Percentiles rank a stretch among this genome's conserved stretches.
phyloP scores from a whole-genome alignment of 164 flowering plant species.

The Magnolia officinalis region DNA sequence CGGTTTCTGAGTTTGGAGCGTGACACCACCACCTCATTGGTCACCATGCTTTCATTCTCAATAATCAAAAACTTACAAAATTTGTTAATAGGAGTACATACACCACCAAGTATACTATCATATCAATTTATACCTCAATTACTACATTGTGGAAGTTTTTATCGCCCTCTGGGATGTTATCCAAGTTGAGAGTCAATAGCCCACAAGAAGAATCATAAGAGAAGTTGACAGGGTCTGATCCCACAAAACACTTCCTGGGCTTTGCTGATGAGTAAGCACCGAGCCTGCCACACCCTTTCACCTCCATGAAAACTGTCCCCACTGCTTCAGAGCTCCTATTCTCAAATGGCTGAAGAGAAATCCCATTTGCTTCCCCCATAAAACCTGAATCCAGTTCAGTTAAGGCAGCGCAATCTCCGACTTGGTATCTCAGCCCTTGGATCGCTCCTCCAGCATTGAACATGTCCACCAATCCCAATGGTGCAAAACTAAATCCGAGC shows the following conservation, averaged over 20 bases:
- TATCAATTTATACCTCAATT: constrained; percentile 43
- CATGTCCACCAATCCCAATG: constrained; percentile 44
- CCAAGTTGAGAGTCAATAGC: constrained; percentile 44
- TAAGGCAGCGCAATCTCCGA: neutral
- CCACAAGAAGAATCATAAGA: constrained; percentile 52
- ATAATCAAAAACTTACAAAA: too few relatives aligned
- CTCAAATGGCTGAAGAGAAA: constrained; percentile 12
- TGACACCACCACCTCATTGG: too few relatives aligned
- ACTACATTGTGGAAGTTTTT: constrained; percentile 39
- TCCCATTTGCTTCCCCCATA: constrained; percentile 3
- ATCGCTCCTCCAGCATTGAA: constrained; percentile 36
- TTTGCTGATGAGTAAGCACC: constrained; percentile 68
- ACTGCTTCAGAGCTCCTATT: constrained; percentile 13
- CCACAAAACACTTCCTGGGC: constrained; percentile 62
- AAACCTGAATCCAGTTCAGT: constrained; percentile 7
- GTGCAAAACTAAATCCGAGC: constrained; percentile 63
- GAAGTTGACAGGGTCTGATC: constrained; percentile 37
- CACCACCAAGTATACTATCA: neutral
- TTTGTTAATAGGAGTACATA: neutral
- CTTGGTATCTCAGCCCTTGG: constrained; percentile 22
- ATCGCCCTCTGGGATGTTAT: constrained; percentile 47
- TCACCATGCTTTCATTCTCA: too few relatives aligned
- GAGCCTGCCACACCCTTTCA: constrained; percentile 79
- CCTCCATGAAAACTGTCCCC: constrained; percentile 33
- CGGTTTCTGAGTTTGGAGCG: too few relatives aligned